These are phyloP conservation scores for Suillus brevipes DNA, from an alignment of 768 basidiomycete genomes.

Conservation along the genomic window DNA sequence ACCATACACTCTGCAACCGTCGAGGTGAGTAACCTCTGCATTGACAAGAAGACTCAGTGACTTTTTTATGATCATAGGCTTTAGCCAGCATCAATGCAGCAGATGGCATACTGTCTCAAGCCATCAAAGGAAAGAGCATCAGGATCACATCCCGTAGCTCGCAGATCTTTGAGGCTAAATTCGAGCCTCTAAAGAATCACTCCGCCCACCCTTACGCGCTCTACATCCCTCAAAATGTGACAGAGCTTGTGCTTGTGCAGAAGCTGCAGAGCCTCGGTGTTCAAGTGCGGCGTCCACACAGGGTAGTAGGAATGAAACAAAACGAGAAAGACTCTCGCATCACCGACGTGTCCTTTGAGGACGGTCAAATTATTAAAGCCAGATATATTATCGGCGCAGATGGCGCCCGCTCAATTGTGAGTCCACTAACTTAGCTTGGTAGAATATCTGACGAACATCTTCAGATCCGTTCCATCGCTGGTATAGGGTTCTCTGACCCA, in stretches of 20 bases:
- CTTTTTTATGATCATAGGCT: constrained; percentile 37
- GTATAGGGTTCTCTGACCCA: constrained; percentile 45
- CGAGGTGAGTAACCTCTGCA: constrained; percentile 34
- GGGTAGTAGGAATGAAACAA: constrained; percentile 37
- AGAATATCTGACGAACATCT: too few relatives aligned
- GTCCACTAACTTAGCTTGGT: too few relatives aligned
- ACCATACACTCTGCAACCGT: constrained; percentile 48
- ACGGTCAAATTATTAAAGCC: too few relatives aligned
- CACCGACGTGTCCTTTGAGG: constrained; percentile 40
- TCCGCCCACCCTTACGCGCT: too few relatives aligned
- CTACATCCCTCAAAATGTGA: too few relatives aligned
- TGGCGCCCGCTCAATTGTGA: too few relatives aligned
- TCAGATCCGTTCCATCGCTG: constrained; percentile 18
- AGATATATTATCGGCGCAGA: too few relatives aligned
- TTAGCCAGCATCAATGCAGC: constrained; percentile 42
- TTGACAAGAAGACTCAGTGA: neutral
- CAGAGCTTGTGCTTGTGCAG: constrained; percentile 37
- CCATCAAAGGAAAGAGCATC: constrained; percentile 29
- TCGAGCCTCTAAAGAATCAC: constrained; percentile 30
- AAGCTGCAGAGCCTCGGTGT: constrained; percentile 36
- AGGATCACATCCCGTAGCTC: constrained; percentile 32
- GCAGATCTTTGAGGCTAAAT: constrained; percentile 30
- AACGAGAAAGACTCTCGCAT: constrained; percentile 28
- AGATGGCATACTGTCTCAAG: constrained; percentile 31
- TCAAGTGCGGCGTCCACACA: constrained; percentile 37